phyloP scores from a whole-genome alignment of 441 rosid species.

The Eruca vesicaria region DNA sequence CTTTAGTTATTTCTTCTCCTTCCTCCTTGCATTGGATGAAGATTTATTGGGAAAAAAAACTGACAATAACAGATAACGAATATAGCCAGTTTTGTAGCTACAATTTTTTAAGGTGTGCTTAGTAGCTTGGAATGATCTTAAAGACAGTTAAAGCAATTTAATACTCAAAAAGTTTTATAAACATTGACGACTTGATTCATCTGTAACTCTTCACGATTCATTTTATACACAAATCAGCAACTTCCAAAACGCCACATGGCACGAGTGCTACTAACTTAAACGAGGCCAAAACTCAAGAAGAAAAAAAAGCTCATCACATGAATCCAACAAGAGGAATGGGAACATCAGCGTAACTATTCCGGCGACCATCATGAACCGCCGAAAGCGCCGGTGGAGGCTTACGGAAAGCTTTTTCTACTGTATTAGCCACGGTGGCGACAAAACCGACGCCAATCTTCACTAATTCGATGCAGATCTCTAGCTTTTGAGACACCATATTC shows the following conservation, averaged over 20 bases:
- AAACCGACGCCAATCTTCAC: slow-evolving; percentile 48
- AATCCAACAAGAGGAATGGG: slow-evolving; percentile 50
- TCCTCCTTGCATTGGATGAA: background rate
- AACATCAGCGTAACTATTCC: slow-evolving; percentile 10
- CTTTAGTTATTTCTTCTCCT: background rate
- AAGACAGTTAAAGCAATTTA: background rate
- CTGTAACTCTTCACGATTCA: slow-evolving; percentile 28
- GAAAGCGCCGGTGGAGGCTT: slow-evolving; percentile 19
- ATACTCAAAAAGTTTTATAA: background rate
- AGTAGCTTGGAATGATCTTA: background rate
- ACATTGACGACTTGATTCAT: slow-evolving; percentile 14
- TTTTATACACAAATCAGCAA: slow-evolving; percentile 28
- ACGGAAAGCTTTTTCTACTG: slow-evolving; percentile 42
- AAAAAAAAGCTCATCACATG: slow-evolving; percentile 35
- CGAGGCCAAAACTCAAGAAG: slow-evolving; percentile 22
- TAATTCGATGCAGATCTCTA: slow-evolving; percentile 57
- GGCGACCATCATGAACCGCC: slow-evolving; percentile 12
- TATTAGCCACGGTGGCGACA: slow-evolving; percentile 49
- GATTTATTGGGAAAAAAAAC: background rate
- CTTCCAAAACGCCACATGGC: slow-evolving; percentile 26
- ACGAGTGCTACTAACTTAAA: slow-evolving; percentile 22
- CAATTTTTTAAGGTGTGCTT: background rate
- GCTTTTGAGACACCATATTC: slow-evolving; percentile 50
- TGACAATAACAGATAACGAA: background rate
- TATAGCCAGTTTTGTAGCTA: background rate